Conservation (phyloP, 2,329 filamentous ascomycete genomes). For the Phialophora verrucosa region DNA sequence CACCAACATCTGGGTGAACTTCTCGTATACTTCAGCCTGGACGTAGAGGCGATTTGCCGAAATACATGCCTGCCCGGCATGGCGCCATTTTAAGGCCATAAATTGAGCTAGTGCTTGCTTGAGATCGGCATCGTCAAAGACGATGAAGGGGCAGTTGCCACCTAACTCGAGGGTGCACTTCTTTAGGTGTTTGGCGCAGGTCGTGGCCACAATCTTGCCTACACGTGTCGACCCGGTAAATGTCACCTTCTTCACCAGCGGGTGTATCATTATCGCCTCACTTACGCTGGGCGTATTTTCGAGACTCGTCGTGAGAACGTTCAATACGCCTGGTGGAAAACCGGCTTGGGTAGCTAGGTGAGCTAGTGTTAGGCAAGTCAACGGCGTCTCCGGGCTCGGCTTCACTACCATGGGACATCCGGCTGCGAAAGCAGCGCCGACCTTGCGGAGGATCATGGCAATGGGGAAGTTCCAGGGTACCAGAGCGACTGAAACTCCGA, state of each 20-base stretch:
- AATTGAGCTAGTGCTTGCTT: constrained; percentile 42
- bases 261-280: constrained; percentile 60
- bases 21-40: constrained; percentile 65
- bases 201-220: constrained; percentile 64
- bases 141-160: constrained; percentile 67
- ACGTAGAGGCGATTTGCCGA: constrained; percentile 70
- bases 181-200: constrained; percentile 65
- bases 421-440: constrained; percentile 68
- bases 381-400: constrained; percentile 69
- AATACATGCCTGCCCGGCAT: constrained; percentile 50
- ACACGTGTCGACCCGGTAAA: constrained; percentile 66
- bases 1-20: constrained; percentile 53
- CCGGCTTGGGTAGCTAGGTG: constrained; percentile 60
- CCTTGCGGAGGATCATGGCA: constrained; percentile 72
- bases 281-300: constrained; percentile 47
- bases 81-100: constrained; percentile 18
- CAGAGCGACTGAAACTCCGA: constrained; percentile 69
- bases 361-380: constrained; percentile 68
- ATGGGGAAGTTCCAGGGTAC: constrained; percentile 76
- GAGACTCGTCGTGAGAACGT: constrained; percentile 60
- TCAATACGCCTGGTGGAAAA: constrained; percentile 64
- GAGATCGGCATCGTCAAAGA: constrained; percentile 67
- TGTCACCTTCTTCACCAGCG: constrained; percentile 61
- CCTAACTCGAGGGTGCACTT: constrained; percentile 68
- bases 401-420: constrained; percentile 73